Base-by-base conservation (phyloP, 805 yeast genomes). In the Candida broadrunensis region DNA sequence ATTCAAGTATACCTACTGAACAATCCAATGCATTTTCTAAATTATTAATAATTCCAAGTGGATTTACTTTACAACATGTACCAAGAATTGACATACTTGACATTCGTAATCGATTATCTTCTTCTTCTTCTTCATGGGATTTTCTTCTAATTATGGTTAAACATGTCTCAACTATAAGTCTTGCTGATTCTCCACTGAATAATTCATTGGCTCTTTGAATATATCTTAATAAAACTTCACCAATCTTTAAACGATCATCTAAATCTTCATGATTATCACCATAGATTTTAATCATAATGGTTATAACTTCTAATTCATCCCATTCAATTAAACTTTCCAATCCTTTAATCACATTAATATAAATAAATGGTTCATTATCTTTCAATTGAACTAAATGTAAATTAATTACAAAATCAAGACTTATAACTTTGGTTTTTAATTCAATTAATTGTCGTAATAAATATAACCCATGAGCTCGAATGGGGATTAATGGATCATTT, bases 31-130 rank as follows among this genome's bases (percentile, higher is more conserved):
- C 73, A 37, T 82, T 85, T 1, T 59, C 55, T 9, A 88, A 61
- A 42, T 70, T 64, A 1, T 59, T 52, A 0, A 66, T 31, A 1
- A 88, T 51, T 0, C 84, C 85, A 5, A 62, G 39, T 1, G 89
- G 82, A 44, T 80, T 79, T 1, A 65, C 65, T 46, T 77, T 77
- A 51, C 89, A 77, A 27, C 85, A 67, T 5, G 76, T 65, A 21
- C 97, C 96, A n/a, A 91, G 58, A 12, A 93, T 60, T 0, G 97
- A 86, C 80, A 90, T 75, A 0, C 96, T 78, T 2, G 97, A 90
- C 85, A 88, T 82, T 49, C 97, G 70, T 30, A 89, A 47, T 30
- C 82, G 73, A 43, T 73, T 67, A 47, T 88, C 96, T 3, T 42
- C 63, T 16, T 60, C 55, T 3, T 58, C 49, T n/a, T 59, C 47